Base-by-base conservation (phyloP, 352 stramenopile genomes). In the Pythium sukuiense region DNA sequence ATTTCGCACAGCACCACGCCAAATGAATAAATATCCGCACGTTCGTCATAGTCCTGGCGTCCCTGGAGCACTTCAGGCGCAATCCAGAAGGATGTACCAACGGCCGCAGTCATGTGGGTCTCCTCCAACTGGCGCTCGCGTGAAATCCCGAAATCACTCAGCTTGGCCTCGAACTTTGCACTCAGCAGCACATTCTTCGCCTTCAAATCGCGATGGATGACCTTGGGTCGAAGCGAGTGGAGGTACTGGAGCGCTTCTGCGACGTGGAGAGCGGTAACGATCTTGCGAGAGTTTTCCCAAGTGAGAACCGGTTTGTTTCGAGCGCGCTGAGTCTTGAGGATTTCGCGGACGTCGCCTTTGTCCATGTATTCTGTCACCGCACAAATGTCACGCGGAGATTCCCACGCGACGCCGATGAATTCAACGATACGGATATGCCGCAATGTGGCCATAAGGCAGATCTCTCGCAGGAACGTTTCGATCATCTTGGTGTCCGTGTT, bases 121-220 rank as follows among this genome's bases (percentile, higher is more conserved):
- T 88, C 78, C 56, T 85, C 81, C n/a, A 72, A 70, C 61, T 83
- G 73, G 14, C 79, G 77, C 52, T 88, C 80, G 13, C 81, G 77
- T 0, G 79, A 90, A 18, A 88, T 76, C 18, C 82, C 82, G 69
- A 92, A 92, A 71, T 92, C 84, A 41, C 80, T 92, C n/a, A 92
- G 68, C 48, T 92, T 92, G 27, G 81, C 80, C 41, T 88, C 72
- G 46, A 70, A 54, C 7, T 52, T 67, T 16, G 55, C 49, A 16
- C 49, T 65, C 2, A 70, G 45, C 3, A 70, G 55, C 30, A 69
- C 54, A 33, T 69, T 69, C 55, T 63, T 69, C 33, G 62, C 56
- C 32, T 69, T 69, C 29, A 69, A 54, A 52, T 69, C 62, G 16
- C 62, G 62, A 29, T 69, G 62, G 33, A 69, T 63, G 3, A 69